Conservation (phyloP, 805 yeast species). For the Metschnikowia reukaufii region DNA sequence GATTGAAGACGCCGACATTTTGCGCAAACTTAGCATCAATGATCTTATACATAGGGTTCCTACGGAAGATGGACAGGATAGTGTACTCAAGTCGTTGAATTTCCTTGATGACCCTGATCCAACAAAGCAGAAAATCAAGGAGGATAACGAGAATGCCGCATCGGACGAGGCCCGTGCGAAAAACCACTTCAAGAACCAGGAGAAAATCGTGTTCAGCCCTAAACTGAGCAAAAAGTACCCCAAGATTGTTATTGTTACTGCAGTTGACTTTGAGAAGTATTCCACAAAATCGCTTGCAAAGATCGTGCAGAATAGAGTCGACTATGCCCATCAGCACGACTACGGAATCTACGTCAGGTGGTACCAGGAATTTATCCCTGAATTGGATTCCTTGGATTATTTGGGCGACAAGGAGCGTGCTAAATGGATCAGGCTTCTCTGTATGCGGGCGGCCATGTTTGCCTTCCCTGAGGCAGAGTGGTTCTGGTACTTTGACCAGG, state of each 20-base stretch:
- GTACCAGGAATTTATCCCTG: constrained; percentile 77
- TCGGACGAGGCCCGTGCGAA: constrained; percentile 47
- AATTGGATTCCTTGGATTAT: constrained; percentile 45
- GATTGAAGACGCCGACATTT: constrained; percentile 64
- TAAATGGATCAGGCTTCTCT: constrained; percentile 63
- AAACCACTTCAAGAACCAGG: constrained; percentile 63
- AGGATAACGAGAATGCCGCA: constrained; percentile 48
- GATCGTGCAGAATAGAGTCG: constrained; percentile 81
- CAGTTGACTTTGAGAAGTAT: constrained; percentile 70
- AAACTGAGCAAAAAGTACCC: constrained; percentile 46
- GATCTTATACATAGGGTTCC: constrained; percentile 41
- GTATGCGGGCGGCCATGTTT: constrained; percentile 84
- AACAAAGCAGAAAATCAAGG: constrained; percentile 34
- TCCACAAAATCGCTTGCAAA: constrained; percentile 59
- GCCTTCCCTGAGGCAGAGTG: constrained; percentile 91
- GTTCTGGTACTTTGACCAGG: constrained; percentile 84
- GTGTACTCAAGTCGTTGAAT: constrained; percentile 37
- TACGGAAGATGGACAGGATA: constrained; percentile 37
- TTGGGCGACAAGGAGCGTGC: constrained; percentile 43
- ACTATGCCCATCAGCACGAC: constrained; percentile 77
- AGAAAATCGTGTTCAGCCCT: constrained; percentile 52
- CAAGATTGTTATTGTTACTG: constrained; percentile 72
- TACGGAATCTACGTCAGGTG: constrained; percentile 86
- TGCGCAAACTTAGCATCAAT: constrained; percentile 56
- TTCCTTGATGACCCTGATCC: constrained; percentile 44